These are phyloP conservation scores for Fomitopsis pinicola DNA, from an alignment of 1,284 basidiomycete genomes.

Conservation along the genomic window DNA sequence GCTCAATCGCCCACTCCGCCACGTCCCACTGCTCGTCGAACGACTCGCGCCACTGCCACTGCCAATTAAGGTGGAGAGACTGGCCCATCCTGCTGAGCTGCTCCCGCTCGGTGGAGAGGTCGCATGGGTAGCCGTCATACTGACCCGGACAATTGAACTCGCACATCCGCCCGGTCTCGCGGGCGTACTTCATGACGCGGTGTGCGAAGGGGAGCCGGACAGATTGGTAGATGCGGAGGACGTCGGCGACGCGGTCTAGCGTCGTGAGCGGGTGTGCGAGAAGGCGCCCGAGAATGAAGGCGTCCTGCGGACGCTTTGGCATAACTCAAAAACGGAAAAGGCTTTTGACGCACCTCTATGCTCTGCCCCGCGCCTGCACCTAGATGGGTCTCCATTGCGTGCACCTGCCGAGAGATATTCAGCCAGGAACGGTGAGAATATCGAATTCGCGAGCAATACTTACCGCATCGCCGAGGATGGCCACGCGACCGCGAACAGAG, in stretches of 20 bases:
- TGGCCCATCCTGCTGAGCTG: constrained; percentile 8
- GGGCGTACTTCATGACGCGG: constrained; percentile 6
- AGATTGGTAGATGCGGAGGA: constrained; percentile 27
- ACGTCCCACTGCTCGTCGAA: constrained; percentile 16
- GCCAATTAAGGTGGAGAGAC: constrained; percentile 14
- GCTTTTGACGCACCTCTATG: constrained; percentile 39
- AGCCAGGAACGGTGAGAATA: not conserved
- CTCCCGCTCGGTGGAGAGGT: not conserved
- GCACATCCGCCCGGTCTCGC: constrained; percentile 18
- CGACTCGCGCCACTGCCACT: constrained; percentile 19
- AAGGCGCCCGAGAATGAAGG: constrained; percentile 31
- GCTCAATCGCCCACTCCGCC: constrained; percentile 8
- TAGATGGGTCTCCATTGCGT: constrained; percentile 47
- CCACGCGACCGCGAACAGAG: constrained; percentile 33
- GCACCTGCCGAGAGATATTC: constrained; percentile 32
- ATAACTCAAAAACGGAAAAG: not conserved
- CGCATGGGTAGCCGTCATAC: constrained; percentile 11
- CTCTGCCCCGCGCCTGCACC: constrained; percentile 52
- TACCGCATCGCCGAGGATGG: constrained; percentile 44
- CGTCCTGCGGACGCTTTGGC: constrained; percentile 24
- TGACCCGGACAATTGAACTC: constrained; percentile 19
- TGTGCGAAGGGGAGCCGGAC: constrained; percentile 26
- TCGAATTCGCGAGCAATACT: constrained; percentile 4
- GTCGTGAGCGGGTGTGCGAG: constrained; percentile 24
- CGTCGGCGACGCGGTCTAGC: constrained; percentile 16